Evolutionary conservation across 2,329 filamentous ascomycete genomes (phyloP), one percentile per base, ranked within the genome.

Genomic region (Neopestalotiopsis sp.): DNA sequence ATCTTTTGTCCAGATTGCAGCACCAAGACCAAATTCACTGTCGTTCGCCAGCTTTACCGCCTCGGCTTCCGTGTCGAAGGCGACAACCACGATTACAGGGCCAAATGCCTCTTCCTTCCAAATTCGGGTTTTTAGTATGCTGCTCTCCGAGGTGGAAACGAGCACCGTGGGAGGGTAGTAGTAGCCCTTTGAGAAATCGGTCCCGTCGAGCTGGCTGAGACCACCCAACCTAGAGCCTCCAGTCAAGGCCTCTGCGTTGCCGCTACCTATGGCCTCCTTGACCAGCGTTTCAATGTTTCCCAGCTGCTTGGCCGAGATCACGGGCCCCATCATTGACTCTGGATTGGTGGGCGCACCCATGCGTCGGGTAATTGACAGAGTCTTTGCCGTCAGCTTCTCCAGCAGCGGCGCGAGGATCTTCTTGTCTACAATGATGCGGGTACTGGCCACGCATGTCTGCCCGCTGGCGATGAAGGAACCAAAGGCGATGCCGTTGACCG

Each of bases 131-230:
- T 89, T 81, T 45, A 89, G 85, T 88, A 94, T 85, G 75, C 88
- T 88, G 71, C 87, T 85, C 81, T 84, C 71, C 84, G 87, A 17
- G 81, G 77, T 81, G 0, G 78, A 81, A 0, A 77, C 76, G 32
- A 97, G 86, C 2, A 97, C 87, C 0, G 94, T 97, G 0, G 93
- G 93, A 65, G 92, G 87, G 80, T 90, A 97, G 83, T 94, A 97
- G 79, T 94, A 94, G 2, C 88, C 84, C 79, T 84, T 84, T 0
- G 81, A 79, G 34, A 90, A 84, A 63, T 89, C 84, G 1, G 79
- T 83, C 1, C 79, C 82, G 70, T 90, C 87, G 0, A 90, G 78
- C 0, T 74, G 28, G 20, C 88, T 89, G 1, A 42, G 73, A 1
- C 85, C 84, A 3, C 70, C 77, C 77, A 90, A 82, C 30, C 86